These are phyloP conservation scores for Salix koriyanagi DNA, from an alignment of 345 rosid species.

Conservation along the genomic window DNA sequence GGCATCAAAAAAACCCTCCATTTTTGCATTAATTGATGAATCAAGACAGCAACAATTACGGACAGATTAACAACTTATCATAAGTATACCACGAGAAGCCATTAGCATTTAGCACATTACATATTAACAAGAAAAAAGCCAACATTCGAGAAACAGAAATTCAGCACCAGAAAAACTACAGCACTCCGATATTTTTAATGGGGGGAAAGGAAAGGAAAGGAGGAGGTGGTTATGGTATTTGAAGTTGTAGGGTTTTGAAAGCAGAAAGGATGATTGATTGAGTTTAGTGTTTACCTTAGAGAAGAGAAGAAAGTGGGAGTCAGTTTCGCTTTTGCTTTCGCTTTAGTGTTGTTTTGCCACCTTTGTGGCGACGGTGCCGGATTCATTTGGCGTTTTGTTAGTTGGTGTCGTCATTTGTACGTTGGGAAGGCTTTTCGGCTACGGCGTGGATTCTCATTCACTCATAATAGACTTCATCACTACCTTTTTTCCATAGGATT, in stretches of 20 bases:
- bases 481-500: no score
- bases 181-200: background rate
- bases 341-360: background rate
- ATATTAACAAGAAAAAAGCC: background rate
- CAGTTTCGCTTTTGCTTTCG: background rate
- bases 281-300: background rate
- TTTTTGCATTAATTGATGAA: no score
- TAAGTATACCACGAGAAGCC: background rate
- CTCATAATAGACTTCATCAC: no score
- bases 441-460: no score
- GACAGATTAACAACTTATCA: background rate
- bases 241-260: background rate
- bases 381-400: no score
- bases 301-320: background rate
- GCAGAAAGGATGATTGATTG: background rate
- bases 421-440: no score
- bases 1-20: background rate
- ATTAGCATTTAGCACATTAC: background rate
- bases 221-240: background rate
- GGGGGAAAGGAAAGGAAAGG: background rate
- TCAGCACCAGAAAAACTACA: background rate
- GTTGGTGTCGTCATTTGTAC: no score
- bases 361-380: background rate
- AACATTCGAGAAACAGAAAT: background rate
- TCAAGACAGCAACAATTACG: no score